Evolutionary conservation across 805 yeast species (phyloP), one percentile per base, ranked within the genome.

Genomic region (Alloascoidea hylecoeti): DNA sequence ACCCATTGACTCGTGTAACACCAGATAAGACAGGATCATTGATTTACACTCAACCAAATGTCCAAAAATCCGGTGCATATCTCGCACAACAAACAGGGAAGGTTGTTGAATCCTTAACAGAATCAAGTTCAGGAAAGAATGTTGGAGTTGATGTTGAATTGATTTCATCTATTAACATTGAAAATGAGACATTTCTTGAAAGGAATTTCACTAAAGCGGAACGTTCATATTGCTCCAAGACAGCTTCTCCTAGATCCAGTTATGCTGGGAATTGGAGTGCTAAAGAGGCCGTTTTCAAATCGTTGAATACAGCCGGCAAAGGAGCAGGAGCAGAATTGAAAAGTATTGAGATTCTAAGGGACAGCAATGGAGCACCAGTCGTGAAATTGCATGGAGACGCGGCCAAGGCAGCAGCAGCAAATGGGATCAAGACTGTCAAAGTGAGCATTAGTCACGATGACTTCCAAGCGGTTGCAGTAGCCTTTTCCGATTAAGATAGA

Each of bases 231-330:
- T 86, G 96, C 59, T 48, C 59, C 42, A 54, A 64, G 23, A 75
- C 96, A 19, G 68, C 96, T 34, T 69, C 70, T 46, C 83, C 92
- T 38, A 81, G 75, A 52, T 84, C 97, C 12, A 84, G 96, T 3
- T 92, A 72, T 61, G 86, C 98, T 17, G 99, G 99, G 36, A 81
- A 94, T 34, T 92, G 99, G 99, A 84, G 96, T 18, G 98, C 98
- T 35, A 92, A 92, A 64, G 99, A 92, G 66, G 98, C 99, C 34
- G 96, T 88, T 27, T 92, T 92, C 78, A 92, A 92, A 67, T 83
- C 95, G 15, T 68, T 92, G 53, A 88, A 92, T 44, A 94, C 84
- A 44, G 71, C 72, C 53, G 76, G 94, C 35, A 73, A 77, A 55
- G 99, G 99, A 42, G 96, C 89, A 13, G 98, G 97, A 44, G 97